phyloP scores from a whole-genome alignment of 495 filamentous ascomycete genomes.

The Aspergillus wentii region DNA sequence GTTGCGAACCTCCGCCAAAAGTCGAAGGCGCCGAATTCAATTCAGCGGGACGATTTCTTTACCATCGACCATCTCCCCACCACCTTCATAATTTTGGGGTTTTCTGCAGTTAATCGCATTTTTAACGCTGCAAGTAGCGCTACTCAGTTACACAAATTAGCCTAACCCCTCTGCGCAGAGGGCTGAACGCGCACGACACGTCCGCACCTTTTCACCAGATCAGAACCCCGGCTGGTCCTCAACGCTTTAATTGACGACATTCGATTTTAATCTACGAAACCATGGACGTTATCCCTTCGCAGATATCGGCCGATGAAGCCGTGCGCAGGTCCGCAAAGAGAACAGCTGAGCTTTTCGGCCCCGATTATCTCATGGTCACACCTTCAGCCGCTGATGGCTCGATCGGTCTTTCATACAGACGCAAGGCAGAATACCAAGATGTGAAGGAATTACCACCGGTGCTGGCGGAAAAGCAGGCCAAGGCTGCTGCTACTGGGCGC shows the following conservation, averaged over 20 bases:
- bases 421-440: constrained; percentile 75
- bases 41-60: too few species aligned
- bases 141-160: too few species aligned
- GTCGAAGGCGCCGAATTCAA: constrained; percentile 13
- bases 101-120: too few species aligned
- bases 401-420: constrained; percentile 53
- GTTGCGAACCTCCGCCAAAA: constrained; percentile 20
- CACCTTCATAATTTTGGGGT: too few species aligned
- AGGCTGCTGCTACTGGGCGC: constrained; percentile 51
- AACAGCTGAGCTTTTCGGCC: constrained; percentile 59
- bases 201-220: background rate
- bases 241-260: too few species aligned
- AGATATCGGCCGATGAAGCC: constrained; percentile 35
- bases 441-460: constrained; percentile 78
- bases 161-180: constrained; percentile 4
- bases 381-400: constrained; percentile 36
- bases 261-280: too few species aligned
- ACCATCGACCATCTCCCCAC: too few species aligned
- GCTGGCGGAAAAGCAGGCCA: constrained; percentile 79
- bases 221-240: background rate
- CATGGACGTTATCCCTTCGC: constrained; percentile 29
- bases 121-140: too few species aligned
- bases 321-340: constrained; percentile 62
- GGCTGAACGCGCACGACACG: constrained; percentile 13
- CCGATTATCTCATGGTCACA: constrained; percentile 51